A percentile compares a stretch with the other conserved stretches of the same genome.
Evolutionary conservation across 129 eudicot species (phyloP).

Genomic region (Heracleum sosnowskyi): DNA sequence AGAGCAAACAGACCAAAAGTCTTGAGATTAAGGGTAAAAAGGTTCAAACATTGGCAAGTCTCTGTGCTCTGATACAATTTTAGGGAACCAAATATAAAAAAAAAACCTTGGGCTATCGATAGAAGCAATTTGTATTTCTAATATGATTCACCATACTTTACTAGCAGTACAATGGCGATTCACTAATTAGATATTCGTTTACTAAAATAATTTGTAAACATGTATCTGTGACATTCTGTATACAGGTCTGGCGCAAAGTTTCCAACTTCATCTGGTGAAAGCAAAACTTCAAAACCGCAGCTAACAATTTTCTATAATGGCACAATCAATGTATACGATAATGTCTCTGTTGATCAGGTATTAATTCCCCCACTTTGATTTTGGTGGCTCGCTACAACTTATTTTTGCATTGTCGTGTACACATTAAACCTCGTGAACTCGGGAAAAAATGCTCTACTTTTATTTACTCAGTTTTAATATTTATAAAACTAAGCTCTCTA

Average conservation of each 20-base stretch:
- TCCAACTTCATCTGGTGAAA: not conserved
- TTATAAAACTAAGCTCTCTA: no score
- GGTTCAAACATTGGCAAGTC: not conserved
- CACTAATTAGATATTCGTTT: not conserved
- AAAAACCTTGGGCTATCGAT: no score
- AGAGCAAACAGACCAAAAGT: not conserved
- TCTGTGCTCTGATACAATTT: no score
- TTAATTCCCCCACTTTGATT: not conserved
- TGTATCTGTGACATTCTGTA: not conserved
- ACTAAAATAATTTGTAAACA: not conserved
- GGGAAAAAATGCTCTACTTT: no score
- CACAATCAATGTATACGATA: constrained; percentile 17
- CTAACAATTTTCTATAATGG: constrained; percentile 26
- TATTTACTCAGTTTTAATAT: not conserved
- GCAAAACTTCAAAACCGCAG: constrained; percentile 14
- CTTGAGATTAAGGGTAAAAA: not conserved
- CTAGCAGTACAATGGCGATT: not conserved
- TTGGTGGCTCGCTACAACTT: not conserved
- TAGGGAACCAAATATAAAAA: no score
- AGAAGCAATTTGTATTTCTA: not conserved
- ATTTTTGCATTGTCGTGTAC: not conserved
- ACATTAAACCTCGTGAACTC: no score
- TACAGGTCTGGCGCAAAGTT: not conserved
- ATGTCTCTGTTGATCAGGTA: constrained; percentile 26
- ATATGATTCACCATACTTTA: not conserved